phyloP scores from a whole-genome alignment of 108 stramenopile species.

The Fragilariopsis cylindrus region DNA sequence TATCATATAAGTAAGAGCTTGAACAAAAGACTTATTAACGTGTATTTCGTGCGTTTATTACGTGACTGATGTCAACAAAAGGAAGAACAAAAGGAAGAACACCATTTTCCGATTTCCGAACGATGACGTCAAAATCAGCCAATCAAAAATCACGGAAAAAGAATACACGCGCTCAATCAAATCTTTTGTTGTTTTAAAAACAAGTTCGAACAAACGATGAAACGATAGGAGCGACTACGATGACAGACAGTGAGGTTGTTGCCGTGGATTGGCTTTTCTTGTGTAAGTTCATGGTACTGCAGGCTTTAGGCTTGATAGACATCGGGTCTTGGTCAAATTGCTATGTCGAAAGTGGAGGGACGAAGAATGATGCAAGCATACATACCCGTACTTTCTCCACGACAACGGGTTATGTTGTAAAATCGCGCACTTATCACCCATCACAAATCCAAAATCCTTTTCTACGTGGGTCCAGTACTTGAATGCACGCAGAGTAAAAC shows the following conservation, averaged over 20 bases:
- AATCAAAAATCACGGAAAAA: slow-evolving; percentile 2
- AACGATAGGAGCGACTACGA: too few species aligned
- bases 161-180: not conserved
- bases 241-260: too few species aligned
- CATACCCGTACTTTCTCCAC: not conserved
- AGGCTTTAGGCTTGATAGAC: not conserved
- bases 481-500: too few species aligned
- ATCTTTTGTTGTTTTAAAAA: not conserved
- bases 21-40: not conserved
- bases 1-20: not conserved
- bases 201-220: not conserved
- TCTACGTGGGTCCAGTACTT: not conserved
- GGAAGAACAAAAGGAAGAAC: not conserved
- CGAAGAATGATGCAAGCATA: not conserved
- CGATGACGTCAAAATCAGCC: slow-evolving; percentile 10
- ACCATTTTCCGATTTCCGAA: not conserved
- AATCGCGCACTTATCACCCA: not conserved
- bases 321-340: not conserved
- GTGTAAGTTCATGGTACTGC: too few species aligned
- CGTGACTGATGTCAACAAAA: too few species aligned
- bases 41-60: too few species aligned
- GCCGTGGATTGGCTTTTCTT: too few species aligned
- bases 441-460: not conserved
- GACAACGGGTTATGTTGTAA: not conserved
- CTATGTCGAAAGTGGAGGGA: not conserved